phyloP scores from a whole-genome alignment of 2,329 filamentous ascomycete species.

The Coniella vitis region DNA sequence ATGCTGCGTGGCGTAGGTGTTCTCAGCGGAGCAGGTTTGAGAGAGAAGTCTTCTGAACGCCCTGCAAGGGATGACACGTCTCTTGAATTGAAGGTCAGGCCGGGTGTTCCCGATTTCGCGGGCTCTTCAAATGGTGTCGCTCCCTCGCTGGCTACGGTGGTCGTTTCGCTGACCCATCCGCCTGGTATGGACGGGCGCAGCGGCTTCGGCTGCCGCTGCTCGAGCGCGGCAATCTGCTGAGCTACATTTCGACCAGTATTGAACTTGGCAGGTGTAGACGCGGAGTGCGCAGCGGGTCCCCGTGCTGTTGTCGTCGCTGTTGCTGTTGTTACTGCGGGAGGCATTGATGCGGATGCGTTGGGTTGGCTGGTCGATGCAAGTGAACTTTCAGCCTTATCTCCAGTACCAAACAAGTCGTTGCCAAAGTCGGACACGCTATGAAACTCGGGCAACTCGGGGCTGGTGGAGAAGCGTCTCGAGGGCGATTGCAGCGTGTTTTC shows the following conservation, averaged over 20 bases:
- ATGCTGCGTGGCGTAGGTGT: conserved; percentile 10
- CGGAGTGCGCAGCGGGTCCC: neutral
- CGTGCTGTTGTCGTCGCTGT: neutral
- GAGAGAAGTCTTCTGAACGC: conserved; percentile 4
- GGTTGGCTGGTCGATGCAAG: conserved; percentile 18
- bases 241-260: neutral
- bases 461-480: conserved; percentile 36
- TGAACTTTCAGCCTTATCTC: conserved; percentile 19
- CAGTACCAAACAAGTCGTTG: conserved; percentile 46
- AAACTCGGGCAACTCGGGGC: conserved; percentile 52
- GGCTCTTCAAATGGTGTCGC: conserved; percentile 5
- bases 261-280: neutral
- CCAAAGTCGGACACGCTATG: conserved; percentile 55
- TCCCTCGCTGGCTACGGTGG: conserved; percentile 18
- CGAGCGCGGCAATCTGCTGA: neutral
- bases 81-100: conserved; percentile 1
- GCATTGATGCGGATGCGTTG: neutral
- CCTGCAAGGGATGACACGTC: conserved; percentile 9
- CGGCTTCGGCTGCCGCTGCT: conserved; percentile 7
- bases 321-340: neutral
- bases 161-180: conserved; percentile 26
- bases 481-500: conserved; percentile 14
- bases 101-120: neutral
- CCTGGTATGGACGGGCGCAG: conserved; percentile 25
- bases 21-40: conserved; percentile 9